Evolutionary conservation across 2,329 filamentous ascomycete species (phyloP).

Genomic region (Spiromastix sp.): DNA sequence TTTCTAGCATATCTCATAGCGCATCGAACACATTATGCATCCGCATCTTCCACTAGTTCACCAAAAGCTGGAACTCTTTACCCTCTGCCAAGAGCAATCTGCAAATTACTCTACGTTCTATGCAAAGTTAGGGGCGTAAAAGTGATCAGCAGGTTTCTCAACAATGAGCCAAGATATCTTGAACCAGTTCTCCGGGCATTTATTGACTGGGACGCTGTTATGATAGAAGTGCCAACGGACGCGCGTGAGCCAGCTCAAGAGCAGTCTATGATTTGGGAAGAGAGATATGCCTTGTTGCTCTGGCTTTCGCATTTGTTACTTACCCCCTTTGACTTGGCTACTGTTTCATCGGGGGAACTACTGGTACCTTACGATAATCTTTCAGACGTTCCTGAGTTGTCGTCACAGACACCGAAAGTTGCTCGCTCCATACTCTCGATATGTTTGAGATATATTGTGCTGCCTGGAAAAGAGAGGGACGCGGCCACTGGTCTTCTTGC

Average conservation of each 20-base stretch:
- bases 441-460: slow-evolving; percentile 59
- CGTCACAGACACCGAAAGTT: slow-evolving; percentile 55
- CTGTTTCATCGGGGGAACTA: slow-evolving; percentile 54
- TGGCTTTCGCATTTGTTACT: slow-evolving; percentile 79
- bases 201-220: slow-evolving; percentile 43
- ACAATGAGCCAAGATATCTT: slow-evolving; percentile 77
- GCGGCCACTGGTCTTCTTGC: slow-evolving; percentile 78
- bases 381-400: slow-evolving; percentile 33
- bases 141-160: slow-evolving; percentile 80
- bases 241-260: slow-evolving; percentile 13
- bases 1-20: slow-evolving; percentile 56
- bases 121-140: slow-evolving; percentile 94
- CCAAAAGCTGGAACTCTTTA: slow-evolving; percentile 26
- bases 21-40: slow-evolving; percentile 32
- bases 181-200: slow-evolving; percentile 69
- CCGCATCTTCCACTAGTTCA: slow-evolving; percentile 21
- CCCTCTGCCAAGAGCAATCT: slow-evolving; percentile 60
- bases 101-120: slow-evolving; percentile 72
- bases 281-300: slow-evolving; percentile 74
- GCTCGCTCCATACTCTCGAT: slow-evolving; percentile 60
- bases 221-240: slow-evolving; percentile 9
- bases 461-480: slow-evolving; percentile 77
- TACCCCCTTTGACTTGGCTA: slow-evolving; percentile 81
- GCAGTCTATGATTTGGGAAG: slow-evolving; percentile 62
- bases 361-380: slow-evolving; percentile 26